Conservation (phyloP, 2,329 filamentous ascomycete species). For the Botrytis sinoallii region DNA sequence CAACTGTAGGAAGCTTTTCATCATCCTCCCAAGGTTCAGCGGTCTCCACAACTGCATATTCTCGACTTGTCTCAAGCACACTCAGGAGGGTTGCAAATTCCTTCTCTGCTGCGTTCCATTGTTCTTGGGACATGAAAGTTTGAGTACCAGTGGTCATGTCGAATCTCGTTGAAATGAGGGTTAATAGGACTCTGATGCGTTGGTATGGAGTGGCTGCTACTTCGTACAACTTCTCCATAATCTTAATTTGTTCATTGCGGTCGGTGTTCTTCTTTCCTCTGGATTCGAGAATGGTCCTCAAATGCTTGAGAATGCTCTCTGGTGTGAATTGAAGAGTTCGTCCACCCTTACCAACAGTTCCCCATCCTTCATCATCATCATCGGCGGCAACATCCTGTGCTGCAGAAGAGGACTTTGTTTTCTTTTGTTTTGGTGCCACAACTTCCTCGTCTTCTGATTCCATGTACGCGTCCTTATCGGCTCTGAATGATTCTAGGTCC, state of each 20-base stretch:
- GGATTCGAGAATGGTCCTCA: slow-evolving; percentile 88
- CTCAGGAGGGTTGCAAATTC: slow-evolving; percentile 77
- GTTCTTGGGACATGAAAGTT: slow-evolving; percentile 87
- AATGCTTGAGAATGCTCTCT: slow-evolving; percentile 97
- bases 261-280: slow-evolving; percentile 99
- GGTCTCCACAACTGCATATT: slow-evolving; percentile 83
- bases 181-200: slow-evolving; percentile 85
- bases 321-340: slow-evolving; percentile 89
- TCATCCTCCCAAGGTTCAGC: slow-evolving; percentile 99
- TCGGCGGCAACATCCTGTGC: slow-evolving; percentile 49
- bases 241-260: slow-evolving; percentile 86
- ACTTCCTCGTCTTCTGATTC: slow-evolving; percentile 74
- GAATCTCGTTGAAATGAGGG: slow-evolving; percentile 89
- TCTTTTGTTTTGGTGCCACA: slow-evolving; percentile 51
- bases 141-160: slow-evolving; percentile 78
- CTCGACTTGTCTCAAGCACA: slow-evolving; percentile 73
- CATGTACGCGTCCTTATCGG: slow-evolving; percentile 84
- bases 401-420: slow-evolving; percentile 48
- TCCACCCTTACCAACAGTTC: slow-evolving; percentile 83
- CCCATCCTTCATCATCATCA: slow-evolving; percentile 81
- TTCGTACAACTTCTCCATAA: slow-evolving; percentile 94
- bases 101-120: slow-evolving; percentile 92
- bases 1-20: slow-evolving; percentile 80
- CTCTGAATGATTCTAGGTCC: slow-evolving; percentile 83
- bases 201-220: slow-evolving; percentile 91